Conservation (phyloP, 768 basidiomycete genomes). For the Tricholomella constricta region DNA sequence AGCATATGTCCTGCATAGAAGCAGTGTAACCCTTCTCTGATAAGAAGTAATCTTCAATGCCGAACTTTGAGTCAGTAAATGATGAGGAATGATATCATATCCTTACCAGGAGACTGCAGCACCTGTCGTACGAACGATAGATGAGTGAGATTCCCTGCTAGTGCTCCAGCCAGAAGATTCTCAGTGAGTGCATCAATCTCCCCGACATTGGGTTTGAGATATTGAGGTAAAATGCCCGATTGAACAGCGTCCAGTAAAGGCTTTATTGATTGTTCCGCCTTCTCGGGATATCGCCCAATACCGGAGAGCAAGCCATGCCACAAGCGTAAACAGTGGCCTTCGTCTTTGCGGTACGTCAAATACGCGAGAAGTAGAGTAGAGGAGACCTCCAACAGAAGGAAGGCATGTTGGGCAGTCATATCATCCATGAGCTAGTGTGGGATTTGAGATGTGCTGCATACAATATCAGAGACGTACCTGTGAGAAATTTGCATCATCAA, state of each 20-base stretch:
- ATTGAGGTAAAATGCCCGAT: constrained; percentile 39
- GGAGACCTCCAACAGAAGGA: constrained; percentile 39
- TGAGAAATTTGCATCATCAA: constrained; percentile 42
- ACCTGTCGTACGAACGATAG: constrained; percentile 39
- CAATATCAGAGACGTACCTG: constrained; percentile 38
- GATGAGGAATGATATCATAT: not conserved
- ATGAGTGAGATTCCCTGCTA: constrained; percentile 31
- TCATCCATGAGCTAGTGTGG: constrained; percentile 46
- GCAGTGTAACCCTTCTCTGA: constrained; percentile 34
- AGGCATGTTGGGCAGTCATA: constrained; percentile 39
- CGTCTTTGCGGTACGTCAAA: constrained; percentile 43
- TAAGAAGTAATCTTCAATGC: constrained; percentile 35
- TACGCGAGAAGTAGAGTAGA: constrained; percentile 54
- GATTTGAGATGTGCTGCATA: not conserved
- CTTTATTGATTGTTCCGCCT: constrained; percentile 30
- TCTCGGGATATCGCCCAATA: constrained; percentile 36
- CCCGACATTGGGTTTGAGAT: constrained; percentile 43
- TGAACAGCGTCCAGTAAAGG: constrained; percentile 45
- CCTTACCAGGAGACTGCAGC: constrained; percentile 41
- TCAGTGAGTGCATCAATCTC: constrained; percentile 49
- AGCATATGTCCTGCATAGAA: constrained; percentile 33
- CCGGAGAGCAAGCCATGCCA: constrained; percentile 53
- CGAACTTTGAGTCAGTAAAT: constrained; percentile 1
- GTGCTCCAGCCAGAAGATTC: constrained; percentile 38
- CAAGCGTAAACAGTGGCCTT: constrained; percentile 31